A percentile compares a stretch with the other conserved stretches of the same genome.
These are phyloP conservation scores for Auricularia auricula-judae DNA, from an alignment of 768 basidiomycete species.

Conservation along the genomic window DNA sequence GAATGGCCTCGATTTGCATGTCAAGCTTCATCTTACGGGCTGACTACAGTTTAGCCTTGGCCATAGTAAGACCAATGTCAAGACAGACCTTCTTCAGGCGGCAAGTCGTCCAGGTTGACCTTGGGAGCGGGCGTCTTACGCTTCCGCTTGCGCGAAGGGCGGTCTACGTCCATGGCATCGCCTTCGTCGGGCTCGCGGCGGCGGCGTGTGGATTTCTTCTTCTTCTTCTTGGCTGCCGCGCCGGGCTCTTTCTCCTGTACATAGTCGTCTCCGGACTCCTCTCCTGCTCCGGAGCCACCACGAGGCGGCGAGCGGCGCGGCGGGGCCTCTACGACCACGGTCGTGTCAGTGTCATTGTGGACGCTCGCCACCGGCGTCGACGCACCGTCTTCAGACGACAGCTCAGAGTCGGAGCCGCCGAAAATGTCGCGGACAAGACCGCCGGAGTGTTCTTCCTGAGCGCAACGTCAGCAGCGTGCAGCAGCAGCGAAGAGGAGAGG, in stretches of 20 bases:
- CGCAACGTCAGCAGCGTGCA: too few relatives aligned
- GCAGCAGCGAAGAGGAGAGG: background rate
- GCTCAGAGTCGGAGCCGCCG: slow-evolving; percentile 75
- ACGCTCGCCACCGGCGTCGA: too few relatives aligned
- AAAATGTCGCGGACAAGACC: slow-evolving; percentile 64
- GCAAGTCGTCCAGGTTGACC: slow-evolving; percentile 54
- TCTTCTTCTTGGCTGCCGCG: slow-evolving; percentile 13
- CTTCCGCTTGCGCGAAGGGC: slow-evolving; percentile 39
- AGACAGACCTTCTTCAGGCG: slow-evolving; percentile 61
- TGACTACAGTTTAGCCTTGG: slow-evolving; percentile 20
- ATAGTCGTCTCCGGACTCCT: slow-evolving; percentile 43
- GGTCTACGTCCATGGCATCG: slow-evolving; percentile 24
- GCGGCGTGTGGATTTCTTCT: slow-evolving; percentile 18
- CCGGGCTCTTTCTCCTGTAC: slow-evolving; percentile 20
- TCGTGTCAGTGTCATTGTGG: too few relatives aligned
- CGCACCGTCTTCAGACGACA: slow-evolving; percentile 61
- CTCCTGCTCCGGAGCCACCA: slow-evolving; percentile 20
- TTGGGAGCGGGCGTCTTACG: slow-evolving; percentile 35
- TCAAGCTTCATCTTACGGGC: slow-evolving; percentile 70
- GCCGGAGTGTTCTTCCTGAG: background rate
- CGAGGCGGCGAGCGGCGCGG: slow-evolving; percentile 2
- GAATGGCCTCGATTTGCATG: slow-evolving; percentile 76
- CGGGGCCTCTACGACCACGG: background rate
- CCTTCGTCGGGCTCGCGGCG: slow-evolving; percentile 15
- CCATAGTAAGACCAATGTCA: background rate